These are phyloP conservation scores for Annulohypoxylon nitens DNA, from an alignment of 495 filamentous ascomycete genomes.

Conservation along the genomic window DNA sequence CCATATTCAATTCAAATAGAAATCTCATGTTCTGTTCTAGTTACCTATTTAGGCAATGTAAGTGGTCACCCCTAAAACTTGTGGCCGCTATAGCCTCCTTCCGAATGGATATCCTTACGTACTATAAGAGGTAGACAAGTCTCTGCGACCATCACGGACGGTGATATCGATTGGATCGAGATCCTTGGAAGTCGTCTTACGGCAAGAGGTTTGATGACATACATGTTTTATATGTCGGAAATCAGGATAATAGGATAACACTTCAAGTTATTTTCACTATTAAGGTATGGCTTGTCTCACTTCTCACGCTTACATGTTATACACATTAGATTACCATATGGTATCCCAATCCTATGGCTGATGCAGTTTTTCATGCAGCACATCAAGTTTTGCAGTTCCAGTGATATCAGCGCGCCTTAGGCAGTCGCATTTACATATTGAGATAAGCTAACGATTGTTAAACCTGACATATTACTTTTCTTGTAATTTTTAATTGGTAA, in stretches of 20 bases:
- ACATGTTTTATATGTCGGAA: background rate
- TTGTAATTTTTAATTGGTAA: background rate
- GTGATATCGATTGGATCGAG: conserved; percentile 13
- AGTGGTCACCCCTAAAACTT: too few species aligned
- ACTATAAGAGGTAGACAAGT: background rate
- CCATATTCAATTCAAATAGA: background rate
- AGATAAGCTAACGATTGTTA: background rate
- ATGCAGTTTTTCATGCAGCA: conserved; percentile 23
- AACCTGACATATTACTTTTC: background rate
- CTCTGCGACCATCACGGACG: background rate
- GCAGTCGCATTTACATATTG: background rate
- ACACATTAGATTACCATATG: background rate
- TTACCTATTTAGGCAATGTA: background rate
- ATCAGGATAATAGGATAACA: conserved; percentile 6
- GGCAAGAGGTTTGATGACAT: background rate
- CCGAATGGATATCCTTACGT: background rate
- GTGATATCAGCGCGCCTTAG: conserved; percentile 25
- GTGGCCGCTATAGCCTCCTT: too few species aligned
- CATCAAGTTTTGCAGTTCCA: conserved; percentile 1
- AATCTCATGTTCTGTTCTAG: background rate
- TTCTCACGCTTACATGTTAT: conserved; percentile 7
- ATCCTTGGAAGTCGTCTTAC: background rate
- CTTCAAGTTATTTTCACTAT: background rate
- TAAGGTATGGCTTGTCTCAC: background rate
- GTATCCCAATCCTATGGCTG: background rate